Percentiles rank a stretch among this genome's conserved stretches.
phyloP scores from a whole-genome alignment of 129 eudicot species.

The Artemisia tridentata region DNA sequence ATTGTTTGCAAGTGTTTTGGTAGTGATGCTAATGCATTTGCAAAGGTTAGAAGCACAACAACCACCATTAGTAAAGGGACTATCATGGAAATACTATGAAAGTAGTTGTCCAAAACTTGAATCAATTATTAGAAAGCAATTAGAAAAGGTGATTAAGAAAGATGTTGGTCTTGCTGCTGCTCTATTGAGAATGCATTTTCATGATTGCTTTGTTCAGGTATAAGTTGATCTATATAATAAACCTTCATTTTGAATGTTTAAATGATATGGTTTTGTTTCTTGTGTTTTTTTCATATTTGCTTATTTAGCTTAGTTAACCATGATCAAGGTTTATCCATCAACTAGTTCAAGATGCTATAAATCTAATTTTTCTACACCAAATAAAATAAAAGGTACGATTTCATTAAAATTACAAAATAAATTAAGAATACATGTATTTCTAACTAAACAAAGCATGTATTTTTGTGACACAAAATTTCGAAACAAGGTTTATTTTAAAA shows the following conservation, averaged over 20 bases:
- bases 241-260: not conserved
- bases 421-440: too few species aligned
- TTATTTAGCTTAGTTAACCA: too few species aligned
- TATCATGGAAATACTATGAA: constrained; percentile 49
- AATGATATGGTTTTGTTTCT: not conserved
- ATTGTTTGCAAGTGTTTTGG: constrained; percentile 7
- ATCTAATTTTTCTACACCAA: too few species aligned
- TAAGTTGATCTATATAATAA: not conserved
- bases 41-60: constrained; percentile 35
- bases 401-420: too few species aligned
- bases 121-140: constrained; percentile 50
- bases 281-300: too few species aligned
- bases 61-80: constrained; percentile 48
- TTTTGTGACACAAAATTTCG: too few species aligned
- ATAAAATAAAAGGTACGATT: too few species aligned
- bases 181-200: constrained; percentile 71
- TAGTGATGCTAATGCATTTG: constrained; percentile 27
- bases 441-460: too few species aligned
- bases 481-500: too few species aligned
- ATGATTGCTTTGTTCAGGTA: constrained; percentile 88
- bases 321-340: not conserved
- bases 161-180: constrained; percentile 79
- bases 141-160: constrained; percentile 46
- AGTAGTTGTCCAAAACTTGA: constrained; percentile 59
- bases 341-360: too few species aligned